phyloP scores from a whole-genome alignment of 2,329 filamentous ascomycete genomes.

The Penicillium sp. region DNA sequence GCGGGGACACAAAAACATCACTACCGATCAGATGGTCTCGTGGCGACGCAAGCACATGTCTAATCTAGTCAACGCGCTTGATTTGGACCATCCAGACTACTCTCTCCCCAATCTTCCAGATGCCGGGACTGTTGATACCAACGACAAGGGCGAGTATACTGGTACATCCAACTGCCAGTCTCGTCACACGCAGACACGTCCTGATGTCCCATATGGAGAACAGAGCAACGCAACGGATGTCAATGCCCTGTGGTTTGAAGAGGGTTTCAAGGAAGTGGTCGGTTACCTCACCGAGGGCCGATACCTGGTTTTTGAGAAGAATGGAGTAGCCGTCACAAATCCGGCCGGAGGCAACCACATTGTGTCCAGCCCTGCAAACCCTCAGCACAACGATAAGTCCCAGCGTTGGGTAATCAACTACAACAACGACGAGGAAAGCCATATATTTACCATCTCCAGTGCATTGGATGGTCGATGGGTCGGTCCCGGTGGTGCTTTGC shows the following conservation, averaged over 20 bases:
- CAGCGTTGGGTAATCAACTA: conserved; percentile 55
- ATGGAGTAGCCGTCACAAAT: conserved; percentile 46
- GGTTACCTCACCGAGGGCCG: conserved; percentile 56
- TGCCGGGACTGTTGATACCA: conserved; percentile 44
- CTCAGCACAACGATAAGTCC: conserved; percentile 39
- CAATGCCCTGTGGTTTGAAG: conserved; percentile 45
- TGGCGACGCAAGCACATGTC: conserved; percentile 52
- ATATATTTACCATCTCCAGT: conserved; percentile 42
- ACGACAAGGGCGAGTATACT: conserved; percentile 46
- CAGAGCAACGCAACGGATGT: conserved; percentile 36
- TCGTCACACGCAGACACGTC: conserved; percentile 37
- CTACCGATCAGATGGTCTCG: conserved; percentile 44
- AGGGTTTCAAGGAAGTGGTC: conserved; percentile 54
- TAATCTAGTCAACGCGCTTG: conserved; percentile 49
- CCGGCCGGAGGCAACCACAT: conserved; percentile 12
- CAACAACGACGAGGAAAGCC: conserved; percentile 30
- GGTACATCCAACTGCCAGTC: conserved; percentile 48
- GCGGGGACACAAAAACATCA: conserved; percentile 42
- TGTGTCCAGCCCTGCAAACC: conserved; percentile 27
- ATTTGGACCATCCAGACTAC: conserved; percentile 50
- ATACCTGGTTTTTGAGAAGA: conserved; percentile 52
- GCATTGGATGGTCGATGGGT: conserved; percentile 44
- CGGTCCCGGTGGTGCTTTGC: conserved; percentile 23
- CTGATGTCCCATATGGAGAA: conserved; percentile 51
- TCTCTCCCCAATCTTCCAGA: conserved; percentile 49